Percentiles rank a stretch among this genome's conserved stretches.
These are phyloP conservation scores for Solanum pennellii DNA, from an alignment of 257 asterid genomes.

Conservation along the genomic window DNA sequence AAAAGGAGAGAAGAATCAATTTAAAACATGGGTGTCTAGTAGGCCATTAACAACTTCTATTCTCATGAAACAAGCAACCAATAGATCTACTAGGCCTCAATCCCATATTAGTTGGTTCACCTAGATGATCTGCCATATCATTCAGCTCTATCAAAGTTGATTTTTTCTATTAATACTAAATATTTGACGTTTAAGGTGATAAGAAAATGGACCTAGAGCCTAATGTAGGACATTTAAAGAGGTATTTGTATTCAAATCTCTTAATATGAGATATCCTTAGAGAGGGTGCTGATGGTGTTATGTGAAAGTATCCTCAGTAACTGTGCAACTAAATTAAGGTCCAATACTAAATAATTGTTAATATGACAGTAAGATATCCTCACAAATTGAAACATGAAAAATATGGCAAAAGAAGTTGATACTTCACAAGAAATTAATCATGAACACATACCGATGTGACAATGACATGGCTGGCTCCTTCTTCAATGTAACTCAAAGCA, in stretches of 20 bases:
- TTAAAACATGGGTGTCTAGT: background rate
- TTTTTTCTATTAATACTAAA: background rate
- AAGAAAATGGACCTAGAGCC: background rate
- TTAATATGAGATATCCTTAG: background rate
- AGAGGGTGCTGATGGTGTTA: background rate
- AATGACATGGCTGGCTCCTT: conserved; percentile 98
- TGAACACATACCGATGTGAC: conserved; percentile 76
- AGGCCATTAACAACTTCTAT: background rate
- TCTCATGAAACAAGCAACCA: background rate
- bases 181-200: background rate
- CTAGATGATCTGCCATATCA: background rate
- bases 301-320: background rate
- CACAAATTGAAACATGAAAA: background rate
- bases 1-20: background rate
- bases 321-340: background rate
- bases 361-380: background rate
- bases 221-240: background rate
- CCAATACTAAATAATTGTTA: background rate
- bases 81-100: background rate
- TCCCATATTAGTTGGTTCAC: background rate
- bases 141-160: background rate
- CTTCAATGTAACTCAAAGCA: conserved; percentile 67
- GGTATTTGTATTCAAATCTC: background rate
- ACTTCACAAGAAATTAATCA: background rate
- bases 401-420: background rate